These are phyloP conservation scores for Mrakia hoshinonis DNA, from an alignment of 768 basidiomycete species.

Conservation along the genomic window DNA sequence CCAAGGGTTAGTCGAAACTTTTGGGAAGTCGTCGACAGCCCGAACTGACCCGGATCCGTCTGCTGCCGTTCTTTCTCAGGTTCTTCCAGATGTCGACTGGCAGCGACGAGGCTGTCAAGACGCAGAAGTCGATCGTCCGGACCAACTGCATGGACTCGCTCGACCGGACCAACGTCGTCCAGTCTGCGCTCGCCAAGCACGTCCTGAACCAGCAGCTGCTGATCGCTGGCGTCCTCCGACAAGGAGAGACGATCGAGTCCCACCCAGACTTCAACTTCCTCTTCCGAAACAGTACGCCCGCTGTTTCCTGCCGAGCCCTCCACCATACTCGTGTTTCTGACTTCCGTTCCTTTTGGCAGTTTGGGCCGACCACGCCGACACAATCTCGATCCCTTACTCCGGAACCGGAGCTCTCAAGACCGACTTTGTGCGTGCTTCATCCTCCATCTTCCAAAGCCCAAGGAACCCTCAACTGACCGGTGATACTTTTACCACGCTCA, in stretches of 20 bases:
- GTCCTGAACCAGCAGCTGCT: constrained; percentile 69
- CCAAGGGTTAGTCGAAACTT: constrained; percentile 17
- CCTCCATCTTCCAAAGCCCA: background rate
- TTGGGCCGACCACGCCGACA: constrained; percentile 95
- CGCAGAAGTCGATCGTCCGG: constrained; percentile 70
- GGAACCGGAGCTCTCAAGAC: constrained; percentile 94
- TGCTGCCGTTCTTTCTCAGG: constrained; percentile 42
- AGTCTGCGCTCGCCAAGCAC: constrained; percentile 88
- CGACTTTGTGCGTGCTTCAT: constrained; percentile 67
- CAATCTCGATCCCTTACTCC: constrained; percentile 79
- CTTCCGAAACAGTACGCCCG: constrained; percentile 72
- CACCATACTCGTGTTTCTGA: background rate
- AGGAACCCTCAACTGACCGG: background rate
- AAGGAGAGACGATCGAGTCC: constrained; percentile 63
- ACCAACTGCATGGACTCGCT: constrained; percentile 60
- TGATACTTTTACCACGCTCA: background rate
- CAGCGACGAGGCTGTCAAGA: constrained; percentile 23
- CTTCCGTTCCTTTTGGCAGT: constrained; percentile 48
- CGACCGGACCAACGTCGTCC: constrained; percentile 94
- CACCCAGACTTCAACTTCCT: constrained; percentile 69
- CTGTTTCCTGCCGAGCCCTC: too few species aligned
- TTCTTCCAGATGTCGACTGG: constrained; percentile 57
- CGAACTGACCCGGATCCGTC: background rate
- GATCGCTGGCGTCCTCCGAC: constrained; percentile 58
- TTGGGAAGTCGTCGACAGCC: background rate